Evolutionary conservation across 441 rosid genomes (phyloP).

Genomic region (Gossypium trilobum): DNA sequence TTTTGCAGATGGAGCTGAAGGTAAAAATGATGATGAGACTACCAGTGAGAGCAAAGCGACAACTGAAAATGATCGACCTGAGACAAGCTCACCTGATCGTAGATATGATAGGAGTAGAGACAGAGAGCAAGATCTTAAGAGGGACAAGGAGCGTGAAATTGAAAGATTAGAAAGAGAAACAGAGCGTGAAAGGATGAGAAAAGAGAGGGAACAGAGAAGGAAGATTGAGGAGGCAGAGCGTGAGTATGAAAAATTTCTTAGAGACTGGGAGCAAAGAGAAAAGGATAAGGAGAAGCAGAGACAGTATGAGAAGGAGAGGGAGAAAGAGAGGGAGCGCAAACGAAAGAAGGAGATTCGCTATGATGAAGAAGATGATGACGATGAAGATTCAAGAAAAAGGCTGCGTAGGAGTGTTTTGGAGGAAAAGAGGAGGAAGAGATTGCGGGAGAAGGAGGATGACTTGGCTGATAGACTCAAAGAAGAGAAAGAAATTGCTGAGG

Average conservation of each 20-base stretch:
- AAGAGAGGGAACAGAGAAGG: conserved; percentile 90
- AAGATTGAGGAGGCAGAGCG: conserved; percentile 87
- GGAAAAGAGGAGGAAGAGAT: conserved; percentile 68
- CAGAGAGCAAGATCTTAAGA: conserved; percentile 50
- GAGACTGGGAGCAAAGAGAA: conserved; percentile 92
- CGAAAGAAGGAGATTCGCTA: conserved; percentile 71
- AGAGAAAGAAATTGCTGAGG: conserved; percentile 80
- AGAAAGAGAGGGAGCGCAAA: conserved; percentile 82
- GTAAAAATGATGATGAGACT: conserved; percentile 58
- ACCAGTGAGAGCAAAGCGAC: conserved; percentile 47
- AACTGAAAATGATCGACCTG: conserved; percentile 59
- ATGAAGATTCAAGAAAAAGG: conserved; percentile 78
- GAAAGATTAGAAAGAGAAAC: conserved; percentile 88
- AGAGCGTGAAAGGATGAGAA: conserved; percentile 73
- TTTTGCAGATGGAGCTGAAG: conserved; percentile 43
- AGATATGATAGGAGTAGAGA: conserved; percentile 69
- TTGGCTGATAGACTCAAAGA: conserved; percentile 61
- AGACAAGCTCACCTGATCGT: conserved; percentile 72
- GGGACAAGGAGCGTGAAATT: conserved; percentile 81
- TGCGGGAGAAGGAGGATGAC: conserved; percentile 79
- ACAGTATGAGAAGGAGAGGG: conserved; percentile 87
- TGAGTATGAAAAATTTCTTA: conserved; percentile 73
- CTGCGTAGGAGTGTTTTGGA: conserved; percentile 67
- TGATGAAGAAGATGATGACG: conserved; percentile 78
- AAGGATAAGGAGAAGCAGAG: conserved; percentile 86